A percentile compares a stretch with the other conserved stretches of the same genome.
phyloP scores from a whole-genome alignment of 805 yeast species.

The Kregervanrija fluxuum region DNA sequence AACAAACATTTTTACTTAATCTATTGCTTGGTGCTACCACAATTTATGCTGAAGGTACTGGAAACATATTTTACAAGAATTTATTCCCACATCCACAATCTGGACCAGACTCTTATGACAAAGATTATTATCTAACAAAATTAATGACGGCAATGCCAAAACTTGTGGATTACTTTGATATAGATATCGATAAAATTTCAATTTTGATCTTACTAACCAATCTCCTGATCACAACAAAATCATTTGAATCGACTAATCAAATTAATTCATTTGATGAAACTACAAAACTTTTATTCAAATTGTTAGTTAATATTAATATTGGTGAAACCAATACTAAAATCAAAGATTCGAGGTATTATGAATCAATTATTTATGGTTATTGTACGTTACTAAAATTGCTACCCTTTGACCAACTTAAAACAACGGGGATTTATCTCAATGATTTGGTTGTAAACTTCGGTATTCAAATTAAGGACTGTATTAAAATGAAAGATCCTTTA shows the following conservation, averaged over 20 bases:
- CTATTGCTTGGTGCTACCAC: constrained; percentile 34
- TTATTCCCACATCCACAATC: constrained; percentile 14
- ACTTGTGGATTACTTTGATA: constrained; percentile 4
- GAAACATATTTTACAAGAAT: constrained; percentile 12
- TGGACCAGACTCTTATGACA: constrained; percentile 7
- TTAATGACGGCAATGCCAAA: constrained; percentile 3
- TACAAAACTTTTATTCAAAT: constrained; percentile 9
- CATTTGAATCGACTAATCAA: too few relatives aligned
- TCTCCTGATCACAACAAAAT: not conserved
- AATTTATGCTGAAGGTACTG: constrained; percentile 23
- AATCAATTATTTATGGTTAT: constrained; percentile 17
- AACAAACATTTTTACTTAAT: constrained; percentile 30
- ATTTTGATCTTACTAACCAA: constrained; percentile 2
- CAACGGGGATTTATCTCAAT: too few relatives aligned
- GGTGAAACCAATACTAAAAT: not conserved
- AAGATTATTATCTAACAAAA: constrained; percentile 12
- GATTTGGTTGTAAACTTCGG: too few relatives aligned
- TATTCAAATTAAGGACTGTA: too few relatives aligned
- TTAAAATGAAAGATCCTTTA: too few relatives aligned
- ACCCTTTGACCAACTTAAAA: too few relatives aligned
- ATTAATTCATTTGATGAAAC: constrained; percentile 2
- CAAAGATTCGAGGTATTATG: constrained; percentile 9
- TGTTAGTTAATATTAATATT: constrained; percentile 7
- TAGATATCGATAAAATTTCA: constrained; percentile 10
- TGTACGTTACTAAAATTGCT: constrained; percentile 10